Evolutionary conservation across 345 rosid species (phyloP), one percentile per base, ranked within the genome.

Genomic region (Erodium maritimum): DNA sequence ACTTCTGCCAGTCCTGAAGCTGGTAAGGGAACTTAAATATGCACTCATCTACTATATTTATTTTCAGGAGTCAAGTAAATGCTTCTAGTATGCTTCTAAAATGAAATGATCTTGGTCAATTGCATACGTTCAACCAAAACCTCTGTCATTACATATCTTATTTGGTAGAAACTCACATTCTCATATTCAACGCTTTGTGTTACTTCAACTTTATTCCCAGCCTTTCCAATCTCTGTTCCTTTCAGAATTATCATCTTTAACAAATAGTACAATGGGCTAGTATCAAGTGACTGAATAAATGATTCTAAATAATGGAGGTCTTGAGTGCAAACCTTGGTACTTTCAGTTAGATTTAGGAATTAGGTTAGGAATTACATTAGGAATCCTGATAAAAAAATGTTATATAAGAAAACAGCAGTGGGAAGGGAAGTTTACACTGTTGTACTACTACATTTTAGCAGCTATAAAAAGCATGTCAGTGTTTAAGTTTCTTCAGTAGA

Each of bases 1-100:
- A 72, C 42, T 66, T 60, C 68, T 56, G 71, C 69, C 51, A 75
- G 71, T 74, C 75, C 85, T 57, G 69, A 69, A 64, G 69, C 75
- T 29, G 94, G 97, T 91, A 81, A 79, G 94, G 64, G 51, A 59
- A 42, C 54, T 62, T 52, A 10, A n/a, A 17, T 24, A 42, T 18
- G n/a, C 12, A 19, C 21, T n/a, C 65, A 20, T 52, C 16, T 17
- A 22, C 20, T 53, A 34, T 67, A 21, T 54, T 59, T 46, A 46
- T 25, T 19, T 55, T 29, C 18, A 51, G 21, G 24, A n/a, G 7
- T 54, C 8, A 8, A 29, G 48, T 42, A 14, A 42, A 2, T 42
- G 14, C 48, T 42, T 42, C 17, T 29, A 29, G 48, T 42, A 7
- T 42, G 48, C 14, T 16, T 7, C 48, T 42, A 3, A 16, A 10